Conservation (phyloP, 179 eudicot genomes). For the Silene noctiflora region DNA sequence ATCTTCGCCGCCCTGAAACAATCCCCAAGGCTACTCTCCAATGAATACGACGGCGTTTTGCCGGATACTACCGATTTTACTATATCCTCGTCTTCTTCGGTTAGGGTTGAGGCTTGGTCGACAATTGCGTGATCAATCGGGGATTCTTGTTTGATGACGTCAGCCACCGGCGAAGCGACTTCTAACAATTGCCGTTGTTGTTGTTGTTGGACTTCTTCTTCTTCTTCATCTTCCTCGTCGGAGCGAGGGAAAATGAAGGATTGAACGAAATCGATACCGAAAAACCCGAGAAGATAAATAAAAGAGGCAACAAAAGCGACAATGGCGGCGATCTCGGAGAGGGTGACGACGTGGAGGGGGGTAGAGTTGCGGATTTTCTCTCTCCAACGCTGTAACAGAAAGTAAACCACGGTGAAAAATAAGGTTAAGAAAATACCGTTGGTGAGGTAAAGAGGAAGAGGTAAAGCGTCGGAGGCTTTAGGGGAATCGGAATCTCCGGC, state of each 20-base stretch:
- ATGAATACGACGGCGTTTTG: constrained; percentile 29
- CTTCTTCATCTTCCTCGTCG: constrained; percentile 20
- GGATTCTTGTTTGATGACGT: too few species aligned
- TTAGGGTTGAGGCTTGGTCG: not conserved
- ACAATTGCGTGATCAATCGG: not conserved
- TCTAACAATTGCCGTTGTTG: too few species aligned
- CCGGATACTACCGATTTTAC: constrained; percentile 33
- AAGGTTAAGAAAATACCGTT: constrained; percentile 38
- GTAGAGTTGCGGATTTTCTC: constrained; percentile 41
- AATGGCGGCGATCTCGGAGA: constrained; percentile 38
- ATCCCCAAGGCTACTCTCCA: constrained; percentile 34
- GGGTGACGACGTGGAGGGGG: constrained; percentile 39
- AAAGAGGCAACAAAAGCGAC: constrained; percentile 38
- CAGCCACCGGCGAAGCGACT: too few species aligned
- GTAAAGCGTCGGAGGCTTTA: constrained; percentile 41
- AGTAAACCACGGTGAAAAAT: constrained; percentile 39
- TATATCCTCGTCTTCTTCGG: constrained; percentile 32
- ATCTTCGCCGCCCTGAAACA: constrained; percentile 39
- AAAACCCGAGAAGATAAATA: constrained; percentile 38
- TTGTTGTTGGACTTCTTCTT: not conserved
- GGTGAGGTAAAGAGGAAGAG: constrained; percentile 33
- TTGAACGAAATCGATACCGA: constrained; percentile 23
- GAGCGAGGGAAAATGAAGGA: constrained; percentile 21
- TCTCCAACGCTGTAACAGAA: constrained; percentile 42
- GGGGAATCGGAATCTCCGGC: constrained; percentile 19